phyloP scores from a whole-genome alignment of 805 yeast species.

The Metschnikowia amazonensis region DNA sequence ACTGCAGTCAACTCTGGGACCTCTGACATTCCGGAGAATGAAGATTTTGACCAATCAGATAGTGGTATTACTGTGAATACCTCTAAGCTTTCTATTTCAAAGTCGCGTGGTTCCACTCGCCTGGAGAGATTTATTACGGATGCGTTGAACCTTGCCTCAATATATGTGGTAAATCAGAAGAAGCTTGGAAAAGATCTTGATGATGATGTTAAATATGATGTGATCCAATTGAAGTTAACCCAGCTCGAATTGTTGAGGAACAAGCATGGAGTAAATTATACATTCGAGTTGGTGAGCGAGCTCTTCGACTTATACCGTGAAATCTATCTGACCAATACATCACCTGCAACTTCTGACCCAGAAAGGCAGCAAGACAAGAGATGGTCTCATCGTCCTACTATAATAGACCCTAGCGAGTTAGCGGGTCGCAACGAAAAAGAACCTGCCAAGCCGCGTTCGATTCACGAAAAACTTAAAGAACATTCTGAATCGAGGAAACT shows the following conservation, averaged over 20 bases:
- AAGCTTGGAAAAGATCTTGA: constrained; percentile 25
- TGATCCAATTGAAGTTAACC: constrained; percentile 68
- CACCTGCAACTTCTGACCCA: constrained; percentile 13
- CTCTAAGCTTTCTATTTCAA: background rate
- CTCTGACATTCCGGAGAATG: background rate
- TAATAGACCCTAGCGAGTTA: constrained; percentile 29
- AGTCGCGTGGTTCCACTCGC: constrained; percentile 26
- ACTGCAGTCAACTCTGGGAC: background rate
- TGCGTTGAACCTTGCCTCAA: constrained; percentile 43
- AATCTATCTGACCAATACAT: constrained; percentile 36
- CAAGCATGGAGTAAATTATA: constrained; percentile 50
- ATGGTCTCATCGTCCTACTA: constrained; percentile 42
- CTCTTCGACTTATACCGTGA: constrained; percentile 56
- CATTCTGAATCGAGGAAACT: constrained; percentile 14
- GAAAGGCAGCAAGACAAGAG: constrained; percentile 17
- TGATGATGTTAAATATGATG: constrained; percentile 40
- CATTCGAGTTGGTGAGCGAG: constrained; percentile 63
- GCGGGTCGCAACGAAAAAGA: constrained; percentile 1
- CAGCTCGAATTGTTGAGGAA: constrained; percentile 68
- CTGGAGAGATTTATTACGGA: constrained; percentile 55
- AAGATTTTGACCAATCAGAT: background rate
- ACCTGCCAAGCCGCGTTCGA: constrained; percentile 2
- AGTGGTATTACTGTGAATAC: background rate
- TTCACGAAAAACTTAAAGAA: constrained; percentile 22
- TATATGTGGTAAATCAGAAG: constrained; percentile 26